phyloP scores from a whole-genome alignment of 2,329 filamentous ascomycete species.

The Fusarium camptoceras region DNA sequence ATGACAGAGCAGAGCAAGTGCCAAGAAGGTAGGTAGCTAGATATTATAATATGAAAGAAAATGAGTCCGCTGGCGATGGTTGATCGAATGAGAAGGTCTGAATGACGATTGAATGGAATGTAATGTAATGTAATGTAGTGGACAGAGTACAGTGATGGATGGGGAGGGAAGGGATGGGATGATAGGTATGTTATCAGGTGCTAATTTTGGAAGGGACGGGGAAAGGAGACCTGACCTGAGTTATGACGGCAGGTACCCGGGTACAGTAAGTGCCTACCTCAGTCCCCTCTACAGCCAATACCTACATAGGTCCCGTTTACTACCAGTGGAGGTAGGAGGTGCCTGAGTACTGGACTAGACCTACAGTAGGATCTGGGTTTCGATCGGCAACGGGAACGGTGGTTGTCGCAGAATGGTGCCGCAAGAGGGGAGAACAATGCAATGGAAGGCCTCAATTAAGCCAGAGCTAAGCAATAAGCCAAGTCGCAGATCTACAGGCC shows the following conservation, averaged over 20 bases:
- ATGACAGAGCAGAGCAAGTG: neutral
- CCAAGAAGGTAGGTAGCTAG: neutral
- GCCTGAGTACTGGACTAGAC: neutral
- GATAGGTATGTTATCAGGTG: neutral
- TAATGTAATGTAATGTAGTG: slow-evolving; percentile 21
- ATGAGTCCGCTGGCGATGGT: neutral
- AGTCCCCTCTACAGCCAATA: no score
- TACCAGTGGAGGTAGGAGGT: neutral
- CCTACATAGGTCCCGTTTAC: no score
- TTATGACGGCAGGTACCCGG: neutral
- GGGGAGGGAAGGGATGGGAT: slow-evolving; percentile 11
- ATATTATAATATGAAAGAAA: slow-evolving; percentile 10
- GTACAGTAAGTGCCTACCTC: neutral
- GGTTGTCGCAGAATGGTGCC: slow-evolving; percentile 32
- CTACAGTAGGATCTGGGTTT: no score
- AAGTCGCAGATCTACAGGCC: slow-evolving; percentile 45
- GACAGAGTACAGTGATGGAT: slow-evolving; percentile 1
- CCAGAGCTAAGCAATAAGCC: slow-evolving; percentile 45
- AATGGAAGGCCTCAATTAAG: neutral
- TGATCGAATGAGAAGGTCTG: slow-evolving; percentile 12
- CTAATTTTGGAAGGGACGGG: neutral
- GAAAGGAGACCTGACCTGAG: neutral
- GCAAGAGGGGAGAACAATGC: slow-evolving; percentile 9
- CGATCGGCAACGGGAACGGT: slow-evolving; percentile 36
- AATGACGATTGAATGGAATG: slow-evolving; percentile 23